phyloP scores from a whole-genome alignment of 106 monocot genomes.

The Agapanthus africanus region DNA sequence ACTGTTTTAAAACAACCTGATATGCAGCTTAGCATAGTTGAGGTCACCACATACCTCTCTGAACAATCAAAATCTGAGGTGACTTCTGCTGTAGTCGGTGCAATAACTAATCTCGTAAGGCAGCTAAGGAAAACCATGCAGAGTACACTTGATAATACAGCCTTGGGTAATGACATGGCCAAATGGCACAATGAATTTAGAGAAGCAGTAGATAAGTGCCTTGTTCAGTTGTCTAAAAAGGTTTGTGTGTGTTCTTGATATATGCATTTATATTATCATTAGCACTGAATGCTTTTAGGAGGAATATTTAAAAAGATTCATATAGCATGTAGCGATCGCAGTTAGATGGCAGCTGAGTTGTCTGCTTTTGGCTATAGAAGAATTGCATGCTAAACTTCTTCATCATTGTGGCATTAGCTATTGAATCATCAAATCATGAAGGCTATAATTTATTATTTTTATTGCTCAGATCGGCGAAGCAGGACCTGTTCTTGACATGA shows the following conservation, averaged over 20 bases:
- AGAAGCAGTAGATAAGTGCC: slow-evolving; percentile 59
- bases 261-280: neutral
- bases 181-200: slow-evolving; percentile 51
- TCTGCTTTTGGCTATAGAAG: neutral
- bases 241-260: slow-evolving; percentile 19
- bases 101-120: slow-evolving; percentile 69
- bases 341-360: slow-evolving; percentile 1
- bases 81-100: slow-evolving; percentile 45
- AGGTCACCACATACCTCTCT: slow-evolving; percentile 53
- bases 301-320: neutral
- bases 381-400: neutral
- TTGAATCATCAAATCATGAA: neutral
- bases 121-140: slow-evolving; percentile 75
- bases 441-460: neutral
- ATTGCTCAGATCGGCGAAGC: slow-evolving; percentile 73
- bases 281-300: neutral
- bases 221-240: slow-evolving; percentile 72
- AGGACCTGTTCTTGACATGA: slow-evolving; percentile 79
- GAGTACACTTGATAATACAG: slow-evolving; percentile 13
- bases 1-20: slow-evolving; percentile 53
- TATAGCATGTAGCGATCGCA: neutral
- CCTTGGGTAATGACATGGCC: slow-evolving; percentile 35
- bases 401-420: neutral
- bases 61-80: slow-evolving; percentile 50
- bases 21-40: slow-evolving; percentile 63